Percentiles rank a stretch among this genome's conserved stretches.
Conservation (phyloP, 139 green algal species). For the Mychonastes homosphaera region DNA sequence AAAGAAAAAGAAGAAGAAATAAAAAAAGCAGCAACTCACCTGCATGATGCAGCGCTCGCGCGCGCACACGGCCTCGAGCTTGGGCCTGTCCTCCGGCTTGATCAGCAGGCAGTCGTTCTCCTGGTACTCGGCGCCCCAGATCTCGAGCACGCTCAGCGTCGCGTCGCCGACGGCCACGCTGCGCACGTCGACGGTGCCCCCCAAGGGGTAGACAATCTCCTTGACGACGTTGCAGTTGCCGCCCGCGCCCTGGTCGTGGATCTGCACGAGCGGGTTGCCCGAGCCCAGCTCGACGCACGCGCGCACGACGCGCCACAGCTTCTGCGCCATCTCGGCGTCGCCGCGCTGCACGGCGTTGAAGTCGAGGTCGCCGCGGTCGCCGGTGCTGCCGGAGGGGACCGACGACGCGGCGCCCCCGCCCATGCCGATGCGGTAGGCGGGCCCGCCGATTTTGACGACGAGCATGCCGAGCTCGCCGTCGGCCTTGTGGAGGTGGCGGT, state of each 20-base stretch:
- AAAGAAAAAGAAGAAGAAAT: not conserved
- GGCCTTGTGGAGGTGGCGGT: slow-evolving; percentile 48
- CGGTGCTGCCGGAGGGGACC: slow-evolving; percentile 54
- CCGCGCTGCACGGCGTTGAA: slow-evolving; percentile 98
- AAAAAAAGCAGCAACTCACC: slow-evolving; percentile 25
- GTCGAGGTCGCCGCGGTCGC: slow-evolving; percentile 88
- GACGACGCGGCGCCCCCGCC: slow-evolving; percentile 86
- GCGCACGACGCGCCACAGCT: slow-evolving; percentile 96
- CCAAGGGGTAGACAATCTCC: slow-evolving; percentile 98
- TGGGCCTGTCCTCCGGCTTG: slow-evolving; percentile 47
- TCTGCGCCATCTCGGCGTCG: slow-evolving; percentile 95
- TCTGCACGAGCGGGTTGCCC: slow-evolving; percentile 89
- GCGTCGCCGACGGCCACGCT: slow-evolving; percentile 75
- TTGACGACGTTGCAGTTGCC: slow-evolving; percentile 99
- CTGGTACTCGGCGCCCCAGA: slow-evolving; percentile 99
- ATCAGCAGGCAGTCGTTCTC: slow-evolving; percentile 95
- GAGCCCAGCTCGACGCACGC: slow-evolving; percentile 91
- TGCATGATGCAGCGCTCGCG: slow-evolving; percentile 87
- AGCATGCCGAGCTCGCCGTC: slow-evolving; percentile 76
- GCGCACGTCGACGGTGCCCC: slow-evolving; percentile 88
- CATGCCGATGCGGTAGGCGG: slow-evolving; percentile 98
- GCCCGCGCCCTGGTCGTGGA: slow-evolving; percentile 83
- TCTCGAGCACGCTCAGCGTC: slow-evolving; percentile 97
- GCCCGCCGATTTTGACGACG: slow-evolving; percentile 96
- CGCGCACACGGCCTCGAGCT: slow-evolving; percentile 77